Base-by-base conservation (phyloP, 1,284 basidiomycete species). In the Ganoderma multipileum region DNA sequence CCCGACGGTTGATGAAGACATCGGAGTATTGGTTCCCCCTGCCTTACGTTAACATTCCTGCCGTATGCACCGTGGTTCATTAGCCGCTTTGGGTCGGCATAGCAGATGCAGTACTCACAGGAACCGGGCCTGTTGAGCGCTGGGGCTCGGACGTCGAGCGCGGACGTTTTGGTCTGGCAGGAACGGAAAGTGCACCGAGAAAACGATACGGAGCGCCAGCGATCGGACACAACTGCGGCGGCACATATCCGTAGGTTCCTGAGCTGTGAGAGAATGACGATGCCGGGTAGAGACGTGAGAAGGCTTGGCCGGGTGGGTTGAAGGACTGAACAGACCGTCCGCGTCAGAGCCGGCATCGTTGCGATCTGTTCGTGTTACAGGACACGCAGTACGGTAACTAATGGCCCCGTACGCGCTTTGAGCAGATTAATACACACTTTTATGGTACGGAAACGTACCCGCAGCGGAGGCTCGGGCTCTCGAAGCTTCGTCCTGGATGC, bases 231-330 rank as follows among this genome's bases (percentile, higher is more conserved):
- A 11, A 18, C 55, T 58, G 9, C n/a, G n/a, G 16, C 28, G 30
- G n/a, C 55, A 58, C 55, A 58, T 36, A 23, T 38, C n/a, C 54
- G 54, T 33, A 33, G 9, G 54, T 55, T 23, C 33, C 55, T 58
- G 33, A n/a, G 55, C 55, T 23, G 55, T 58, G 55, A 36, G 55
- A 58, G 18, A 28, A 55, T 28, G 28, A 38, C 20, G 33, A 9
- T 58, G 36, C 36, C 8, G 8, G 18, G 8, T 58, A 6, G 9
- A 4, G 30, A 58, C 36, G 20, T 58, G 55, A 20, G 55, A 58
- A 58, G n/a, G 33, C 55, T 58, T 58, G 55, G 55, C 47, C 47
- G 4, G 12, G 47, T 2, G 47, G 3, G 12, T 52, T 26, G 47
- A 52, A 52, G 44, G n/a, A 47, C n/a, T 47, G n/a, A 47, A 11